Evolutionary conservation across 2,329 filamentous ascomycete species (phyloP).

Genomic region (Phialemonium atrogriseum): DNA sequence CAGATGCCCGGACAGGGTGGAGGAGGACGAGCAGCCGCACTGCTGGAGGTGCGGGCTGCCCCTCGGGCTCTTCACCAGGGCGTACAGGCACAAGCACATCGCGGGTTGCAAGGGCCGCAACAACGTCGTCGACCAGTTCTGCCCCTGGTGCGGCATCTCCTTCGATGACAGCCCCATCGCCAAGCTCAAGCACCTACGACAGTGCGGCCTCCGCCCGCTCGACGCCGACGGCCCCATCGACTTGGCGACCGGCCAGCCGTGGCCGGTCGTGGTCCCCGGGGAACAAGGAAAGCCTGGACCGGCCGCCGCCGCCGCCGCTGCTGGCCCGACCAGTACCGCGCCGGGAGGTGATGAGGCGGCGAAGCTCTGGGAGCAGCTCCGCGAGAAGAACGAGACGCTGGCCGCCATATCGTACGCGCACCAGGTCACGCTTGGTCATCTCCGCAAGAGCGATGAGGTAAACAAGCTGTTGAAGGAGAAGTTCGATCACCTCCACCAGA

Average conservation of each 20-base stretch:
- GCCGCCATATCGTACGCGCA: slow-evolving; percentile 1
- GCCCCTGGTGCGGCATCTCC: slow-evolving; percentile 9
- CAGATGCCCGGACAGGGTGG: neutral
- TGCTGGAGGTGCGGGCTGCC: slow-evolving; percentile 8
- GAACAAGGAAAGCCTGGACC: no score
- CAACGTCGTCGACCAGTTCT: slow-evolving; percentile 5
- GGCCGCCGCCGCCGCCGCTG: no score
- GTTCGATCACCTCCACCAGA: no score
- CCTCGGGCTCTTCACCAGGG: slow-evolving; percentile 3
- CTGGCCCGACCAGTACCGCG: no score
- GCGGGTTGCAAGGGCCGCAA: slow-evolving; percentile 6
- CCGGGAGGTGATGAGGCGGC: neutral
- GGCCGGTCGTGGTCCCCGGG: neutral
- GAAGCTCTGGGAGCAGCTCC: neutral
- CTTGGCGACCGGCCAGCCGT: neutral
- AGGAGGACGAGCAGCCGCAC: slow-evolving; percentile 1
- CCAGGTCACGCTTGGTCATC: slow-evolving; percentile 1
- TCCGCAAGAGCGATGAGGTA: slow-evolving; percentile 2
- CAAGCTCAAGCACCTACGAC: neutral
- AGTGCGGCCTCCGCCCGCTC: neutral
- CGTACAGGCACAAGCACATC: slow-evolving; percentile 7
- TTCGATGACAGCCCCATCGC: neutral
- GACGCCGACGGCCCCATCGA: neutral
- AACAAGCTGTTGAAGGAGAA: no score
- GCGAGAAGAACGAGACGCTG: neutral